Conservation (phyloP, 768 basidiomycete species). For the Mycena rosella region DNA sequence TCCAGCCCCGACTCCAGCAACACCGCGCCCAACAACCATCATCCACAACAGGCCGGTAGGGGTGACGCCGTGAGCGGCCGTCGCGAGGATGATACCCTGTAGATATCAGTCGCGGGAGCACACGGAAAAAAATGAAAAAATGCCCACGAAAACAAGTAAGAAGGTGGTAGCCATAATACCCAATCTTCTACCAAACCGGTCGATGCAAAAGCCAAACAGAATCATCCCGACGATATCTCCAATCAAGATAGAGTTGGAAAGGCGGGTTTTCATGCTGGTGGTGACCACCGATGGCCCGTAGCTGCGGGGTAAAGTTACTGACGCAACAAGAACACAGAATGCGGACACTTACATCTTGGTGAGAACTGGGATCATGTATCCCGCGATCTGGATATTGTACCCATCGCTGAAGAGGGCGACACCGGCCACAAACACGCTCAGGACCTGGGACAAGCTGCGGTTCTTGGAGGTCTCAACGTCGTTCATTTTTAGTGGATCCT, state of each 20-base stretch:
- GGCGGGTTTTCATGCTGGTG: background rate
- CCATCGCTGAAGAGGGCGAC: background rate
- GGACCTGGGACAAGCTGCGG: background rate
- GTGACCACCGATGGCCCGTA: background rate
- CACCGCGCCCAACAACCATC: background rate
- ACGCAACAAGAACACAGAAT: background rate
- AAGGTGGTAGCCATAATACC: background rate
- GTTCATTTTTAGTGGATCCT: background rate
- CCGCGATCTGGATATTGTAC: background rate
- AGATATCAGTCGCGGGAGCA: background rate
- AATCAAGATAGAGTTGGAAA: background rate
- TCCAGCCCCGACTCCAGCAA: background rate
- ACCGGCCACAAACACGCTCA: background rate
- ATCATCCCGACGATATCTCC: background rate
- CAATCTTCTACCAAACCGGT: background rate
- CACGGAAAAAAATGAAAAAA: background rate
- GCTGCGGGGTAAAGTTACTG: background rate
- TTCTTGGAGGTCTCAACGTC: background rate
- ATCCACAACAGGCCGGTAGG: background rate
- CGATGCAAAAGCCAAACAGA: background rate
- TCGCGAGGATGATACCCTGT: background rate
- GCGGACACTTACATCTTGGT: background rate
- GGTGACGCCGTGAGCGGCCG: background rate
- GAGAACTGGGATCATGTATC: background rate
- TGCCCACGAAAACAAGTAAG: background rate